These are phyloP conservation scores for Quercus berberidifolia DNA, from an alignment of 306 rosid genomes.

Conservation along the genomic window DNA sequence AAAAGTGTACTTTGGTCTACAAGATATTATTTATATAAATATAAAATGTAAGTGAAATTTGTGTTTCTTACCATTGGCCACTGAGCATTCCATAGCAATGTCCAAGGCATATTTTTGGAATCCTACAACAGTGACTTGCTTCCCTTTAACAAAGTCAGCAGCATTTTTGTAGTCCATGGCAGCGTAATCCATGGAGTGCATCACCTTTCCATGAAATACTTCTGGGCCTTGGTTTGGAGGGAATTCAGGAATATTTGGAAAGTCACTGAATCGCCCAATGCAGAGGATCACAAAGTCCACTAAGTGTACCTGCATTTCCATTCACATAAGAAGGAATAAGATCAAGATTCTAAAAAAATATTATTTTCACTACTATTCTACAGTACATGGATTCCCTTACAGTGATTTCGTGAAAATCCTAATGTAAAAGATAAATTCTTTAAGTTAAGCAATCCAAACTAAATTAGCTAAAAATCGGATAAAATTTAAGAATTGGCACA, in stretches of 20 bases:
- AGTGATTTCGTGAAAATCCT: too few relatives aligned
- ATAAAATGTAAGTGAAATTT: background rate
- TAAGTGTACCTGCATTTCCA: constrained; percentile 24
- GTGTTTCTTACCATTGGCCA: constrained; percentile 37
- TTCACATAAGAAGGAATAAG: background rate
- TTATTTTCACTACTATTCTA: too few relatives aligned
- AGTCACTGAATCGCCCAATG: constrained; percentile 66
- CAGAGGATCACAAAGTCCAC: constrained; percentile 71
- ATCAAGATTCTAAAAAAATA: too few relatives aligned
- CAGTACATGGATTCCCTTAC: too few relatives aligned
- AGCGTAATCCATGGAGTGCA: constrained; percentile 48
- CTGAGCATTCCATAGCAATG: constrained; percentile 55
- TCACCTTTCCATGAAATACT: constrained; percentile 45
- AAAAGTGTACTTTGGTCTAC: too few relatives aligned
- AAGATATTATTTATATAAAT: constrained; percentile 3
- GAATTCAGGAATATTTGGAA: constrained; percentile 68
- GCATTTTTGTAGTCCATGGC: constrained; percentile 45
- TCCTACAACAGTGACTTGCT: constrained; percentile 54
- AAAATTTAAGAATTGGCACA: background rate
- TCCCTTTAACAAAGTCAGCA: constrained; percentile 34
- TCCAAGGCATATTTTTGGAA: constrained; percentile 63
- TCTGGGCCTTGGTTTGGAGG: constrained; percentile 59
- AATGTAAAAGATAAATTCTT: too few relatives aligned
- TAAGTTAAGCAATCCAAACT: too few relatives aligned
- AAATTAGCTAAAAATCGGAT: background rate